A percentile compares a stretch with the other conserved stretches of the same genome.
These are phyloP conservation scores for Candida ponderosae DNA, from an alignment of 805 yeast genomes.

Conservation along the genomic window DNA sequence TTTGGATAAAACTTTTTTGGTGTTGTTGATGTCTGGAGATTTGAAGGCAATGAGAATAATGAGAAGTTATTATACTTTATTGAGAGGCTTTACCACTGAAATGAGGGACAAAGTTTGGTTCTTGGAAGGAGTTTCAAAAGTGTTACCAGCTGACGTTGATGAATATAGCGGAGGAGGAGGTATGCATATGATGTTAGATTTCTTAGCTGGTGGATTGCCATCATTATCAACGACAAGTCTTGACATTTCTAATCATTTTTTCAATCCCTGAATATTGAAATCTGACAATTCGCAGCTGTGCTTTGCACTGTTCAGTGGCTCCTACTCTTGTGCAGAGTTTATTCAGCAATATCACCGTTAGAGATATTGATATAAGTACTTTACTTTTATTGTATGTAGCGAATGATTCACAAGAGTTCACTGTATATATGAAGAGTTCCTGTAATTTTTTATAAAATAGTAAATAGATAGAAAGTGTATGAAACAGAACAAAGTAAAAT, in stretches of 20 bases:
- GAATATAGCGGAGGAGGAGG: conserved; percentile 88
- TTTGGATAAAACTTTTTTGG: conserved; percentile 71
- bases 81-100: conserved; percentile 75
- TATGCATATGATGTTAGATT: conserved; percentile 87
- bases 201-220: conserved; percentile 62
- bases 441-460: too few relatives aligned
- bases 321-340: too few relatives aligned
- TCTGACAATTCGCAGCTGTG: too few relatives aligned
- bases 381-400: too few relatives aligned
- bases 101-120: conserved; percentile 92
- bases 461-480: too few relatives aligned
- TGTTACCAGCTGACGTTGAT: conserved; percentile 86
- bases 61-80: conserved; percentile 77
- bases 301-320: too few relatives aligned
- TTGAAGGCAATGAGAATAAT: conserved; percentile 83
- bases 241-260: conserved; percentile 20
- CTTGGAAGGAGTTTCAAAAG: conserved; percentile 82
- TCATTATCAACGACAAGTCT: conserved; percentile 37
- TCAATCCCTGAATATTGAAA: conserved; percentile 13
- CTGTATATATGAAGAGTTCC: too few relatives aligned
- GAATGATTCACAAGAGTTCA: too few relatives aligned
- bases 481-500: too few relatives aligned
- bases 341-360: too few relatives aligned
- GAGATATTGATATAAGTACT: too few relatives aligned
- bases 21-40: conserved; percentile 78